Base-by-base conservation (phyloP, 1,139 yeast genomes). In the Diutina neorugosa region DNA sequence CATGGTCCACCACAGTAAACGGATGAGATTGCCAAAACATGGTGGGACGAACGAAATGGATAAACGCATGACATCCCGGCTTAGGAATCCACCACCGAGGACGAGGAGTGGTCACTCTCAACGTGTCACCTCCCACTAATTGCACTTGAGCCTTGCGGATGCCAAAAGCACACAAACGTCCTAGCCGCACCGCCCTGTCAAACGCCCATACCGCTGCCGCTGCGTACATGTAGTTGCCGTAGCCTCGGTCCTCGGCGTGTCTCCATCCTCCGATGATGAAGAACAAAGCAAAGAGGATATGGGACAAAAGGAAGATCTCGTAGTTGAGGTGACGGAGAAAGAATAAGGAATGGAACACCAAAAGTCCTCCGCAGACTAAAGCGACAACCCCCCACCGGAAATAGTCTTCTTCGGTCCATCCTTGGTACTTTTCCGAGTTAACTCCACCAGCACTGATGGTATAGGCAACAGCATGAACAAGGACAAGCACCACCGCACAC, bases 1-100 rank as follows among this genome's bases (percentile, higher is more conserved):
- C 59, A 56, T 67, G 55, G 66, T 66, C 67, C 25, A 81, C 71
- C 14, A 60, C 52, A 18, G 63, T 57, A 53, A 84, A 84, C 0
- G 91, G 91, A 63, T 84, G 91, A 0, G 85, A 78, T 62, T 84
- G 89, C 82, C 81, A 86, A 57, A 84, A 84, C 53, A 78, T 76
- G 57, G 74, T 62, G 47, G 80, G 73, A 47, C 71, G 65, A 51
- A 78, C 63, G 54, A 82, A 76, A 61, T 83, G 81, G 52, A 84
- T 66, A 60, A 73, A 84, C 0, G 80, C 82, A 62, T 77, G 84
- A 19, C 84, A 82, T n/a, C 88, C 88, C 4, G 88, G 84, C 53
- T 64, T 62, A 16, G 74, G 66, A 44, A 68, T 67, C 76, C 82
- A 73, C 59, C 61, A 62, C 1, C 47, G 52, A 58, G 78, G 77